These are phyloP conservation scores for Nyssa sinensis DNA, from an alignment of 148 eudicot species.

Conservation along the genomic window DNA sequence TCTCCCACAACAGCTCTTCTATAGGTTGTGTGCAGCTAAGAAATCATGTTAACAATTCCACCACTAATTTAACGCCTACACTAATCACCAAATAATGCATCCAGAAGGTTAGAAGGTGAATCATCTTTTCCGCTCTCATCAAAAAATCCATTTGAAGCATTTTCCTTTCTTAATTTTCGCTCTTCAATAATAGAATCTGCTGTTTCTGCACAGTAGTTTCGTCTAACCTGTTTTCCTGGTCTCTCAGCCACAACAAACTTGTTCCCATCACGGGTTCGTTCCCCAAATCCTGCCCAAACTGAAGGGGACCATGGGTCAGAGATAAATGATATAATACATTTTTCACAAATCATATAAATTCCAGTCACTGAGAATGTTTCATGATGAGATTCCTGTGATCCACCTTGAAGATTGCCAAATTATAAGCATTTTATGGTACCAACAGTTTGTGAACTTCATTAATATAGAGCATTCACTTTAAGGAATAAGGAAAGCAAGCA, in stretches of 20 bases:
- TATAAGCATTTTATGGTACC: too few species aligned
- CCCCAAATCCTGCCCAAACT: conserved; percentile 99
- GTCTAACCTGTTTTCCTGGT: conserved; percentile 53
- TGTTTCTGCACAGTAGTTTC: conserved; percentile 59
- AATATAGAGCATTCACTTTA: too few species aligned
- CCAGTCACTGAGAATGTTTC: background rate
- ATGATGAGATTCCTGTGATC: too few species aligned
- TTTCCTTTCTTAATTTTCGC: conserved; percentile 68
- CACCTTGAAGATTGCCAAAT: too few species aligned
- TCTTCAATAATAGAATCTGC: conserved; percentile 68
- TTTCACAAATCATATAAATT: background rate
- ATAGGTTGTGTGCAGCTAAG: background rate
- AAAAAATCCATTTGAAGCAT: conserved; percentile 63
- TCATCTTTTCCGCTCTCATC: conserved; percentile 46
- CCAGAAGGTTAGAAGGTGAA: conserved; percentile 60
- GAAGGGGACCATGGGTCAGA: conserved; percentile 16
- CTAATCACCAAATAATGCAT: conserved; percentile 47
- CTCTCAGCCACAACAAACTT: conserved; percentile 88
- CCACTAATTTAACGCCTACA: background rate
- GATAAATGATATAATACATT: background rate
- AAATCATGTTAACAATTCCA: background rate
- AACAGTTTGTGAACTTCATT: too few species aligned
- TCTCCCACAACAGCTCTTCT: background rate
- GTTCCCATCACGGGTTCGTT: conserved; percentile 85
- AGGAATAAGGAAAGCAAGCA: too few species aligned